A percentile compares a stretch with the other conserved stretches of the same genome.
Evolutionary conservation across 768 basidiomycete genomes (phyloP).

Genomic region (Mycena polygramma): DNA sequence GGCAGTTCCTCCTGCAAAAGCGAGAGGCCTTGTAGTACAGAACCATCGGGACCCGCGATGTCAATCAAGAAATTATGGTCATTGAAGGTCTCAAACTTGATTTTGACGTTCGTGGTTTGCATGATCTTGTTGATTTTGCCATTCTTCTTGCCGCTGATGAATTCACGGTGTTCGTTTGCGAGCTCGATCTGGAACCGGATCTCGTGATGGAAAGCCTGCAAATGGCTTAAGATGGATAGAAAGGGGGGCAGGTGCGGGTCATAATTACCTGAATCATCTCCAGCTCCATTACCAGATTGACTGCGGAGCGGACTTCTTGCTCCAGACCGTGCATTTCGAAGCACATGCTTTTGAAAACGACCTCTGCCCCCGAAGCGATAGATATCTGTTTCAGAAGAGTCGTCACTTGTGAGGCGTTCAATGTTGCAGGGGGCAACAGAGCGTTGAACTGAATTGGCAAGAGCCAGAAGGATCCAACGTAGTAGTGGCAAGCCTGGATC

Average conservation of each 20-base stretch:
- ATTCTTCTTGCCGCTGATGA: conserved; percentile 99
- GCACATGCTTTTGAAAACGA: conserved; percentile 97
- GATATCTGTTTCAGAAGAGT: conserved; percentile 90
- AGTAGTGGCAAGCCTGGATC: conserved; percentile 91
- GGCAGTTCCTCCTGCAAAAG: conserved; percentile 98
- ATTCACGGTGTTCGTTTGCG: conserved; percentile 97
- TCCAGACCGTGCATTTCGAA: conserved; percentile 98
- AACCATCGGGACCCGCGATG: conserved; percentile 86
- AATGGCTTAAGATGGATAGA: conserved; percentile 20
- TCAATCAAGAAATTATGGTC: conserved; percentile 96
- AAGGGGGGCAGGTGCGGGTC: not conserved
- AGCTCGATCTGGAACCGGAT: conserved; percentile 98
- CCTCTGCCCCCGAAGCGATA: conserved; percentile 88
- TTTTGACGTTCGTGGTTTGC: conserved; percentile 96
- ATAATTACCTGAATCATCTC: conserved; percentile 87
- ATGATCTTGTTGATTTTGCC: conserved; percentile 99
- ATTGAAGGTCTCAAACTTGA: conserved; percentile 99
- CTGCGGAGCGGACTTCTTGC: conserved; percentile 88
- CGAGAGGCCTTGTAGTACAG: conserved; percentile 88
- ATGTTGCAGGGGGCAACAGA: conserved; percentile 82
- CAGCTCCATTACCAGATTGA: conserved; percentile 88
- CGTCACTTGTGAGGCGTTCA: conserved; percentile 87
- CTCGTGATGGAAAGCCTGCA: conserved; percentile 93
- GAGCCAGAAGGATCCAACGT: conserved; percentile 97
- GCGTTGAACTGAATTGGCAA: conserved; percentile 95